Percentiles rank a stretch among this genome's conserved stretches.
These are phyloP conservation scores for Monosporozyma unispora DNA, from an alignment of 805 yeast species.

Conservation along the genomic window DNA sequence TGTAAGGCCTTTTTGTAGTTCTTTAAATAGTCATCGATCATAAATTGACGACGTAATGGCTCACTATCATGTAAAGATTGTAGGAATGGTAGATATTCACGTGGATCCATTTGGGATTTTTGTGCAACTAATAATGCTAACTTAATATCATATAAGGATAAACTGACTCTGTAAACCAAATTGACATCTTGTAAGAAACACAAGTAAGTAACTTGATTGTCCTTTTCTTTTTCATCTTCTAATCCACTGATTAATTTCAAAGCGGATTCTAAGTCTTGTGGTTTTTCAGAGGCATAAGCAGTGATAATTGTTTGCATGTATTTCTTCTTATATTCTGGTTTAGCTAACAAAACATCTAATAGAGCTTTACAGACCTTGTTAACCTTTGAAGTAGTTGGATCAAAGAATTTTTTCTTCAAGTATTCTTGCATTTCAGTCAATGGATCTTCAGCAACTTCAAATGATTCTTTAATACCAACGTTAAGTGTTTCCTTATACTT, in stretches of 20 bases:
- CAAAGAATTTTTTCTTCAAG: conserved; percentile 34
- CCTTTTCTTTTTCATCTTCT: conserved; percentile 41
- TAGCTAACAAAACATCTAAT: conserved; percentile 42
- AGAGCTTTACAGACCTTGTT: conserved; percentile 71
- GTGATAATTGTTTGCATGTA: conserved; percentile 76
- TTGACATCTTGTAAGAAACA: conserved; percentile 89
- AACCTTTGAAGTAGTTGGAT: conserved; percentile 46
- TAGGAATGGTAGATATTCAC: conserved; percentile 88
- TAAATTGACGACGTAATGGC: conserved; percentile 57
- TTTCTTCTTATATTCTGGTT: conserved; percentile 42
- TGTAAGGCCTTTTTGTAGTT: conserved; percentile 58
- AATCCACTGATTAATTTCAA: conserved; percentile 50
- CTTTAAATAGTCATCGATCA: conserved; percentile 72
- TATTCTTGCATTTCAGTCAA: conserved; percentile 34
- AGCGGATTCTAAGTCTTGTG: conserved; percentile 77
- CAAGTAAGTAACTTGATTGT: conserved; percentile 66
- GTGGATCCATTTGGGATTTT: conserved; percentile 95
- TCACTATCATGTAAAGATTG: conserved; percentile 65
- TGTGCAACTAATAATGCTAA: conserved; percentile 82
- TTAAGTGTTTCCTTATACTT: conserved; percentile 69
- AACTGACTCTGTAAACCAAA: conserved; percentile 64
- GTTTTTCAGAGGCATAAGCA: conserved; percentile 85
- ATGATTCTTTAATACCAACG: conserved; percentile 20
- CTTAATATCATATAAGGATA: conserved; percentile 74
- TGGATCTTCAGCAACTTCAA: conserved; percentile 25